Evolutionary conservation across 768 basidiomycete species (phyloP), one percentile per base, ranked within the genome.

Genomic region (Suillus cothurnatus): DNA sequence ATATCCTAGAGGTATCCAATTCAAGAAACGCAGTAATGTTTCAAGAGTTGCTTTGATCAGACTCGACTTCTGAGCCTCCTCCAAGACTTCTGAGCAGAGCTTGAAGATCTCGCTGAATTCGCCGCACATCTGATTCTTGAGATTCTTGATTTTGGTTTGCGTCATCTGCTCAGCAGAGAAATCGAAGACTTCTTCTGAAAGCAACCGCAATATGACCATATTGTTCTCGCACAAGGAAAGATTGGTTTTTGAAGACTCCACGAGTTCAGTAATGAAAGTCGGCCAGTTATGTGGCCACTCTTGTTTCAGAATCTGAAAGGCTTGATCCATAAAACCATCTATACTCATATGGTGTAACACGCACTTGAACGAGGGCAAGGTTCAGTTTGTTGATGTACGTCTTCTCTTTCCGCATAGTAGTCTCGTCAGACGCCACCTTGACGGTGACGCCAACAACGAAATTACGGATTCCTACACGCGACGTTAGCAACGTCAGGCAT

Each of bases 211-310:
- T 75, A 99, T 99, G 77, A 95, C 87, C 97, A 99, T 99, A 81
- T 99, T 99, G 85, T 99, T 99, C 81, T 99, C 97, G 85, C 97
- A 99, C 36, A 99, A 86, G 2, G 93, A 90, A 47, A 98, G 87
- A 75, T 95, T 98, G 50, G 94, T 94, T 78, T 97, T 97, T 52
- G 97, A 99, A 9, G 97, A 97, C 70, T 95, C 91, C 65, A 99
- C 95, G 55, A 99, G 92, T 78, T 99, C 96, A 14, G 93, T 89
- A 72, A 98, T 97, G 82, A 98, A 99, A 26, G 86, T 93, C 38
- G 97, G 96, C 97, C 97, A 99, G 73, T 97, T 95, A 76, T 97
- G 94, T 31, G 97, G 97, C 97, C 97, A 99, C 77, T 98, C 97
- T 82, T 99, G 97, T 80, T 99, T 99, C 69, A 99, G 82, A 66